A percentile compares a stretch with the other conserved stretches of the same genome.
These are phyloP conservation scores for Exophiala sideris DNA, from an alignment of 2,329 filamentous ascomycete genomes.

Conservation along the genomic window DNA sequence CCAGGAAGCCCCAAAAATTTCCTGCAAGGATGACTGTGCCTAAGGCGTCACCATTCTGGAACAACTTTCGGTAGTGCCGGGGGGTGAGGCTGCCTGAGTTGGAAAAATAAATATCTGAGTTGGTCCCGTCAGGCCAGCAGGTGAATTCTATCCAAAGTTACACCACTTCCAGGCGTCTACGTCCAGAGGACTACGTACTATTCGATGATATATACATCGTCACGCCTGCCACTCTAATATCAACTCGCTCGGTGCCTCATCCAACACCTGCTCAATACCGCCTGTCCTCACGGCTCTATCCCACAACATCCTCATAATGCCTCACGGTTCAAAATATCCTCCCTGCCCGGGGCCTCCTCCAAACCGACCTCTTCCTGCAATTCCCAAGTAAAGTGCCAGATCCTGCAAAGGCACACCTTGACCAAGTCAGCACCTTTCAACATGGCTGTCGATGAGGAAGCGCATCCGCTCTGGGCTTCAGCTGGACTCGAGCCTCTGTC, in stretches of 20 bases:
- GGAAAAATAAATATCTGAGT: conserved; percentile 25
- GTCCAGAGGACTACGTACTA: not conserved
- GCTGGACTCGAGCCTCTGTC: not conserved
- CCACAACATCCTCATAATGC: conserved; percentile 26
- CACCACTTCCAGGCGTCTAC: not conserved
- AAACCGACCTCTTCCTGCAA: conserved; percentile 31
- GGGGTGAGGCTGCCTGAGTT: conserved; percentile 10
- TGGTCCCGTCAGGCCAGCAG: conserved; percentile 3
- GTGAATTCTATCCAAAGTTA: not conserved
- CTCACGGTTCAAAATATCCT: conserved; percentile 31
- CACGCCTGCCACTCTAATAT: conserved; percentile 2
- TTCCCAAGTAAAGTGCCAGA: conserved; percentile 26
- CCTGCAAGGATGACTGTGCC: conserved; percentile 19
- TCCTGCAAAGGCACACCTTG: not conserved
- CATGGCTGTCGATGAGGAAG: not conserved
- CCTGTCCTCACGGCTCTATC: conserved; percentile 1
- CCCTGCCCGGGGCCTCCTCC: conserved; percentile 34
- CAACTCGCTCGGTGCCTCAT: not conserved
- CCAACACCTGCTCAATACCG: not conserved
- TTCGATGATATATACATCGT: conserved; percentile 4
- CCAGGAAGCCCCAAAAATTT: conserved; percentile 10
- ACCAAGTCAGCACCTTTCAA: not conserved
- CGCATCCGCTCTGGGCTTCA: not conserved
- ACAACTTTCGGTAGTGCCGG: conserved; percentile 22
- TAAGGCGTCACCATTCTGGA: conserved; percentile 26